Base-by-base conservation (phyloP, 805 yeast genomes). In the Scheffersomyces coipomensis region DNA sequence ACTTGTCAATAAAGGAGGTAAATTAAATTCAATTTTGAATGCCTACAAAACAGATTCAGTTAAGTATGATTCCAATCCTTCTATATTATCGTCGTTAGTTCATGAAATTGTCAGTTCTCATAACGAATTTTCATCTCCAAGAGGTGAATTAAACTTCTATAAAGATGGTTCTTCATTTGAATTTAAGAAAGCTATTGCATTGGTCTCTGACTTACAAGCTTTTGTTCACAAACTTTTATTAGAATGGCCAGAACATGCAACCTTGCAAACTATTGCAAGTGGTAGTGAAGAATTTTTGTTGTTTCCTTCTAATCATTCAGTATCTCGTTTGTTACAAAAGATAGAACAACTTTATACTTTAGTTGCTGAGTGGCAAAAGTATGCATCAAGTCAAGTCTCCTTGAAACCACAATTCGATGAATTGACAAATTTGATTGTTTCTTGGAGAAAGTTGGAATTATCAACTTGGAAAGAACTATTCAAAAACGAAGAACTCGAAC, bases 171-270 rank as follows among this genome's bases (percentile, higher is more conserved):
- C 79, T 32, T 67, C 80, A 4, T 55, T 55, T 7, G 96, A 89
- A 52, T 75, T 85, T 2, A 75, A 73, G 39, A 64, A 58, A 27
- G 87, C 95, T 2, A 76, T 81, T 32, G 53, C 50, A 1, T 53
- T 83, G 1, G 61, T 67, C 3, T 56, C 77, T 1, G 45, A 49
- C 0, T 42, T 68, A 7, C 45, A 55, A 29, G 43, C 41, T 5
- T 48, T 52, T 12, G 78, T 80, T 3, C 46, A 57, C 6, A 64
- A 62, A 3, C 58, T 88, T 10, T 58, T 84, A 10, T 62, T 61
- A 19, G 79, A 81, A 53, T 93, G 97, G 96, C 97, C 98, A 0
- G 99, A 95, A 52, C 96, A 95, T 67, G 93, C 93, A 0, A 88
- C 96, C 0, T 64, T 93, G 36, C 82, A 75, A 41, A 88, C 84